phyloP scores from a whole-genome alignment of 768 basidiomycete genomes.

The Antrodiella citrinella region DNA sequence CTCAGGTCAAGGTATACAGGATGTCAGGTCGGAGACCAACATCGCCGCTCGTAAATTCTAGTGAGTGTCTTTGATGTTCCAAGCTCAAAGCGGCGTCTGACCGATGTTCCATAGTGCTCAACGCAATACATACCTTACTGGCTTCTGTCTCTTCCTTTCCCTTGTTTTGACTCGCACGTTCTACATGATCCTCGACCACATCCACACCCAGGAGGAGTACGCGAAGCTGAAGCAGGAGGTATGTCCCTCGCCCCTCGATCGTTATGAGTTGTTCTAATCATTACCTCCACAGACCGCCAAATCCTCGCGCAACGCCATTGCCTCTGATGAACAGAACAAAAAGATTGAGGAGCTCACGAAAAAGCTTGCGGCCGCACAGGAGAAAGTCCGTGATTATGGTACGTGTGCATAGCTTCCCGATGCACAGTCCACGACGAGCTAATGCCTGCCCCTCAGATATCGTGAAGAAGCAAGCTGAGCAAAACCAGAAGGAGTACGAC shows the following conservation, averaged over 20 bases:
- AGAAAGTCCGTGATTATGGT: constrained; percentile 47
- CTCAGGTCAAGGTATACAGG: constrained; percentile 38
- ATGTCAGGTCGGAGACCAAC: constrained; percentile 78
- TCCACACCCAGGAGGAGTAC: constrained; percentile 84
- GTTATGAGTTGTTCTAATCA: neutral
- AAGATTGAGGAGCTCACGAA: constrained; percentile 64
- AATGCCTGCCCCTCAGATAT: constrained; percentile 41
- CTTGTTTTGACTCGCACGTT: constrained; percentile 91
- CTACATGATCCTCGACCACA: constrained; percentile 85
- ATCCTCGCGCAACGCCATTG: constrained; percentile 22
- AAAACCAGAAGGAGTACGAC: constrained; percentile 76
- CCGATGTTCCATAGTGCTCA: constrained; percentile 49
- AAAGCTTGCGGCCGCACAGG: constrained; percentile 48
- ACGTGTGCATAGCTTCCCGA: neutral
- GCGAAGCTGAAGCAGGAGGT: constrained; percentile 65
- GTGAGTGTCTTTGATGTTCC: constrained; percentile 27
- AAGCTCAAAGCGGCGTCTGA: neutral
- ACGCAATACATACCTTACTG: constrained; percentile 88
- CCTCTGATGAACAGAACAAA: constrained; percentile 35
- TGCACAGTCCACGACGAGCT: neutral
- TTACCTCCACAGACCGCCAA: constrained; percentile 23
- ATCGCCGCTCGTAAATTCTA: constrained; percentile 92
- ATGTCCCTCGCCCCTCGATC: neutral
- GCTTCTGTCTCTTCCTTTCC: constrained; percentile 92
- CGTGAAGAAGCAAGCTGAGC: constrained; percentile 73